phyloP scores from a whole-genome alignment of 371 early-diverging fungal genomes.

The Mortierella sp. region DNA sequence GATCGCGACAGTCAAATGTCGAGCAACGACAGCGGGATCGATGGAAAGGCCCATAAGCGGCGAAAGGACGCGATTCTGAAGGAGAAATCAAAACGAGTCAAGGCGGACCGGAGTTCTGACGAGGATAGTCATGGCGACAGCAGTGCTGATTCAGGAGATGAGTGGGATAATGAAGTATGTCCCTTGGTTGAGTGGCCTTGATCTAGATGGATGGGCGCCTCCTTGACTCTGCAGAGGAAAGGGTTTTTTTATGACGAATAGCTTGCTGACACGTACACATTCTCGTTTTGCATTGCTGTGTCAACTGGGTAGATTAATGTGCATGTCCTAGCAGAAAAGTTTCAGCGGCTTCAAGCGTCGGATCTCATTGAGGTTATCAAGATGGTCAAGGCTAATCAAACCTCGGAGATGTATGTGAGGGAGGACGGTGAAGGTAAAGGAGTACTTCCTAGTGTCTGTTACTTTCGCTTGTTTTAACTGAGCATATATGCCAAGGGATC shows the following conservation, averaged over 20 bases:
- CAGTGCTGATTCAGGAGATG: slow-evolving; percentile 47
- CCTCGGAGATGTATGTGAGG: slow-evolving; percentile 59
- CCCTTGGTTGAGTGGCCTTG: too few relatives aligned
- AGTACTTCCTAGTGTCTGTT: not conserved
- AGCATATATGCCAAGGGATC: not conserved
- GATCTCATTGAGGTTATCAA: slow-evolving; percentile 58
- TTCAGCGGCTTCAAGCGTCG: slow-evolving; percentile 52
- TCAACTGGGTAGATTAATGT: slow-evolving; percentile 38
- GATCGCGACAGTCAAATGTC: slow-evolving; percentile 31
- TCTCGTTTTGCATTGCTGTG: not conserved
- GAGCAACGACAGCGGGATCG: slow-evolving; percentile 42
- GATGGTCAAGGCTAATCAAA: slow-evolving; percentile 55
- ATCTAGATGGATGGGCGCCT: not conserved
- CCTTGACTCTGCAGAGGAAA: too few relatives aligned
- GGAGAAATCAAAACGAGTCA: slow-evolving; percentile 46
- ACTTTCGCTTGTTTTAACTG: too few relatives aligned
- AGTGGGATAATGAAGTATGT: slow-evolving; percentile 39
- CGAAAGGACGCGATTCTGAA: slow-evolving; percentile 37
- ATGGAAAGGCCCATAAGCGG: slow-evolving; percentile 41
- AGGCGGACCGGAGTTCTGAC: slow-evolving; percentile 45
- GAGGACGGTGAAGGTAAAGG: slow-evolving; percentile 59
- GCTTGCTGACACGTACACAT: not conserved
- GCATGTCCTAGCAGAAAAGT: slow-evolving; percentile 54
- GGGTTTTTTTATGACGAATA: not conserved
- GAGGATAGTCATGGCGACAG: slow-evolving; percentile 50